These are phyloP conservation scores for Xanthoparmelia taractica DNA, from an alignment of 495 filamentous ascomycete genomes.

Conservation along the genomic window DNA sequence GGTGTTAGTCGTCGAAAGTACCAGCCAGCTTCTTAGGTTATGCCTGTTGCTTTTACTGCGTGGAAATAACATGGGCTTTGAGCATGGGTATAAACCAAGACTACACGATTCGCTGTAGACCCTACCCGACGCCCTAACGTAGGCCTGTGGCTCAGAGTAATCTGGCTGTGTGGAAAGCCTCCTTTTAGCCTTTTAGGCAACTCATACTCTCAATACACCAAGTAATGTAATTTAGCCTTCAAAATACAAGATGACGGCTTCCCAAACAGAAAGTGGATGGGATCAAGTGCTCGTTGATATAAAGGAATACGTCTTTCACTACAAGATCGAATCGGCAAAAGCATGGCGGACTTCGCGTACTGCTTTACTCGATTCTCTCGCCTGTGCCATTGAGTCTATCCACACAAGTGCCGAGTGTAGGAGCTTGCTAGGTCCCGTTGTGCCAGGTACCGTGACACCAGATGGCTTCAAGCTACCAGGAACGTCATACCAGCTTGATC, in stretches of 20 bases:
- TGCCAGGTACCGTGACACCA: conserved; percentile 26
- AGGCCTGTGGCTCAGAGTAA: no score
- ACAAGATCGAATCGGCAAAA: conserved; percentile 20
- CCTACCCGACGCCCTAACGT: no score
- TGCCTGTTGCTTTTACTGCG: no score
- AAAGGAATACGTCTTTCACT: conserved; percentile 30
- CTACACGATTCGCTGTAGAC: no score
- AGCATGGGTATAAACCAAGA: no score
- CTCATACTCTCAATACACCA: no score
- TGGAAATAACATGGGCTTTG: no score
- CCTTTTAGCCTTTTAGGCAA: no score
- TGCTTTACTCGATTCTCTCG: conserved; percentile 38
- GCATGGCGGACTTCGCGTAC: conserved; percentile 28
- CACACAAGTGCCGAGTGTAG: conserved; percentile 26
- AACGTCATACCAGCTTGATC: conserved; percentile 34
- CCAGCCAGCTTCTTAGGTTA: no score
- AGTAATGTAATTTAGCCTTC: no score
- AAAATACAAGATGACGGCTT: background rate
- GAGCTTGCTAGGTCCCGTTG: conserved; percentile 28
- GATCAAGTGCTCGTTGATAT: conserved; percentile 32
- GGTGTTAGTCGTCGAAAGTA: no score
- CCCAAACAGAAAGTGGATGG: background rate
- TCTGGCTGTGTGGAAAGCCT: no score
- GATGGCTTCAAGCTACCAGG: conserved; percentile 41
- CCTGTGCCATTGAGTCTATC: conserved; percentile 36